Percentiles rank a stretch among this genome's conserved stretches.
These are phyloP conservation scores for Colletotrichum navitas DNA, from an alignment of 2,329 filamentous ascomycete species.

Conservation along the genomic window DNA sequence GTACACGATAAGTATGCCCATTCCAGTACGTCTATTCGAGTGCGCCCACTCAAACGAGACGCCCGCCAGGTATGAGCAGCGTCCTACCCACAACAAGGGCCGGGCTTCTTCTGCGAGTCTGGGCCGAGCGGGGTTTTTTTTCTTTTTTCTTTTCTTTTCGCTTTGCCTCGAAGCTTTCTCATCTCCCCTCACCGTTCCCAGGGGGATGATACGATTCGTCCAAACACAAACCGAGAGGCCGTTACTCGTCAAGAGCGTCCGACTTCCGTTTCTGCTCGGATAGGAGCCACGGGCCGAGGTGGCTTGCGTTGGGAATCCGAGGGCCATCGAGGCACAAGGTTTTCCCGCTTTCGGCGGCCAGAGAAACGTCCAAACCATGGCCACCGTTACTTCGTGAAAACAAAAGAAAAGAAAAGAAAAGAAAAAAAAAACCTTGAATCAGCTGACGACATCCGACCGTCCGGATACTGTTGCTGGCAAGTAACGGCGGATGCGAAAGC, in stretches of 20 bases:
- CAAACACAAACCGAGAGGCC: not conserved
- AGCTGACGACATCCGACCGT: not conserved
- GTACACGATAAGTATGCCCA: not conserved
- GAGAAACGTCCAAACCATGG: not conserved
- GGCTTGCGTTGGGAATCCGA: not conserved
- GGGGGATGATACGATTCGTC: not conserved
- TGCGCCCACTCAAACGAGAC: not conserved
- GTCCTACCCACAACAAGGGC: not conserved
- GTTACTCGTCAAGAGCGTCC: not conserved
- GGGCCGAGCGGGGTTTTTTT: not conserved
- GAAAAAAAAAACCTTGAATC: not conserved
- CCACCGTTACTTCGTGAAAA: not conserved
- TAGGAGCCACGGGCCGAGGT: not conserved
- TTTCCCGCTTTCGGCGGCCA: not conserved
- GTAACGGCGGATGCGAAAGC: not conserved
- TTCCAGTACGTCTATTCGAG: not conserved
- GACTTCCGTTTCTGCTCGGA: not conserved
- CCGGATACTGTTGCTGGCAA: not conserved
- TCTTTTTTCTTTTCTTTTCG: not conserved
- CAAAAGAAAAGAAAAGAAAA: too few species aligned
- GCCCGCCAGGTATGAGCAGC: not conserved
- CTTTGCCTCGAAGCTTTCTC: not conserved
- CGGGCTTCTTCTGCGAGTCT: not conserved
- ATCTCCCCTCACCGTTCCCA: too few species aligned
- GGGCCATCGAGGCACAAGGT: not conserved